A percentile compares a stretch with the other conserved stretches of the same genome.
Evolutionary conservation across 495 filamentous ascomycete species (phyloP).

Genomic region (Hyaloscypha variabilis): DNA sequence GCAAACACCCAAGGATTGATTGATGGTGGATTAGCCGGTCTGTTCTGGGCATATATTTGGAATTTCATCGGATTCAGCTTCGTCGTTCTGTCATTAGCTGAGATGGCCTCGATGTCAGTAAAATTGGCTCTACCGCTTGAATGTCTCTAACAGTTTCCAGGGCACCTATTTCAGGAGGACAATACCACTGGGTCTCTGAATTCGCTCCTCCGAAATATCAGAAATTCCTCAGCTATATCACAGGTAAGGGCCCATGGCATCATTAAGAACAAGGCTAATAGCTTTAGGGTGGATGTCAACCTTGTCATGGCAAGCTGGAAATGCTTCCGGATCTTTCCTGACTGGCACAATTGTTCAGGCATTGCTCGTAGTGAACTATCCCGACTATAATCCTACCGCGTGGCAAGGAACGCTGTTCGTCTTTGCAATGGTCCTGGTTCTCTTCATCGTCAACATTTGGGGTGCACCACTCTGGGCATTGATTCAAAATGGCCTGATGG

Average conservation of each 20-base stretch:
- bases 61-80: conserved; percentile 38
- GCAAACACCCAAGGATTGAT: conserved; percentile 32
- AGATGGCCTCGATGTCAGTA: conserved; percentile 41
- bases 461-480: conserved; percentile 42
- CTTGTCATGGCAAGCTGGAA: conserved; percentile 40
- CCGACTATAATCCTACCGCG: conserved; percentile 36
- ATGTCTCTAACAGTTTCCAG: not conserved
- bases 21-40: conserved; percentile 38
- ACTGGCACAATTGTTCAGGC: conserved; percentile 47
- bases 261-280: conserved; percentile 17
- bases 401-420: conserved; percentile 52
- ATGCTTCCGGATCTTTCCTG: conserved; percentile 42
- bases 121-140: not conserved
- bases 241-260: conserved; percentile 25
- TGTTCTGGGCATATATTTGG: conserved; percentile 39
- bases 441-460: conserved; percentile 41
- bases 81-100: conserved; percentile 37
- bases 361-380: conserved; percentile 41
- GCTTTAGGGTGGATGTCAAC: conserved; percentile 43
- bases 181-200: conserved; percentile 53
- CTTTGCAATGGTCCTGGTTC: conserved; percentile 37
- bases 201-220: conserved; percentile 45
- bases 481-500: conserved; percentile 42
- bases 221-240: conserved; percentile 48
- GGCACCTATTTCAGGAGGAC: conserved; percentile 41